Base-by-base conservation (phyloP, 73 alveolate genomes). In the Uronychia setigera region DNA sequence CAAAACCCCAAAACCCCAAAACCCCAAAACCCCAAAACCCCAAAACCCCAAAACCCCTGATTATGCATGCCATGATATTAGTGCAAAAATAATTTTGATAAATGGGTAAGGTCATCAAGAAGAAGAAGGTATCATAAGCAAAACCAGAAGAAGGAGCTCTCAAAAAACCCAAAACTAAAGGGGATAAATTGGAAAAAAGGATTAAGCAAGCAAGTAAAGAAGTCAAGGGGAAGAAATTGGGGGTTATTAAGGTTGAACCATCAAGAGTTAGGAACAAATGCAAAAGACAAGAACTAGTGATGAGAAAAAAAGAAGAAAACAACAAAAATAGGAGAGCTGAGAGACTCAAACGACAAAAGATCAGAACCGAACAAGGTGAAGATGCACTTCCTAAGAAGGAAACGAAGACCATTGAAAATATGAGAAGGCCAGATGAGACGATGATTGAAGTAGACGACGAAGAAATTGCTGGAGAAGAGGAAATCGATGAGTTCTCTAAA, bases 361-460 rank as follows among this genome's bases (percentile, higher is more conserved):
- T 88, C 26, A 84, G 92, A 80, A 92, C 78, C 13, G 95, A 94
- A 34, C 81, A 86, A 29, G 97, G 96, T 57, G 95, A 87, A 79
- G 94, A 88, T 32, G 95, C 95, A 33, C 77, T 67, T 32, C 97
- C 99, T 46, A 95, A 86, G 60, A 96, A 95, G 29, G 90, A 86
- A 59, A 86, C 97, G 0, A 91, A 91, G 84, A 97, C 99, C 74
- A 97, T 97, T 78, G 99, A 97, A 80, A 88, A 93, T 89, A 94
- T 94, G 99, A 83, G 98, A 88, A 97, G 87, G 33, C 89, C 94
- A 46, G 99, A 97, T 86, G 99, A 95, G 90, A 94, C 98, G 30
- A 33, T 96, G 80, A 92, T 97, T 31, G 92, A 84, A 33, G 97
- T 86, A 33, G 96, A 97, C 59, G 95, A 87, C 60, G 97, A 94